Base-by-base conservation (phyloP, 129 eudicot genomes). In the Logfia minima region DNA sequence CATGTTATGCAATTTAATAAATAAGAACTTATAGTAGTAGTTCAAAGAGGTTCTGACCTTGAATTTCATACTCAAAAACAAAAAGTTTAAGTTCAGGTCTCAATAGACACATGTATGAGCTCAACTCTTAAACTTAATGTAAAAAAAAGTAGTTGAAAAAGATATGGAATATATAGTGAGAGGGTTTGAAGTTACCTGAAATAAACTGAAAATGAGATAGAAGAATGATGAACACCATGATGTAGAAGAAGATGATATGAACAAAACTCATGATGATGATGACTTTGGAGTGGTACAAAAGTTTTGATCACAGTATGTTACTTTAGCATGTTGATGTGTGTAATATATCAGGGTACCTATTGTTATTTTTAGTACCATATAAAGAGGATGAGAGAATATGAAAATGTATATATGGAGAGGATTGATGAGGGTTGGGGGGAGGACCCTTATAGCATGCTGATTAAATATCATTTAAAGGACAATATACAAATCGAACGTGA, bases 221-320 rank as follows among this genome's bases (percentile, higher is more conserved):
- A 32, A 79, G 28, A 73, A 83, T 72, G 85, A 85, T 79, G 81
- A 85, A 35, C 41, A 68, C 70, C 78, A 79, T 63, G 77, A 78
- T 74, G 83, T 29, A 81, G 75, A 81, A 76, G 79, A 81, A 68
- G 75, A 85, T 11, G 28, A 67, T 17, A 37, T 56, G 74, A 28
- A 60, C 75, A 41, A 70, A 64, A 63, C 70, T 81, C 90, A 88
- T 88, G 79, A 61, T 85, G 71, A 28, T 78, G 76, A 43, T 39
- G 48, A 9, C 3, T 39, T 39, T 39, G 48, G 80, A 74, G 24
- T 70, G 74, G 53, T 56, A 58, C 55, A 64, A 58, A 68, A 71
- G 82, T 69, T 53, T 55, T 76, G 52, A 14, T 76, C 39, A 45
- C 76, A 70, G 53, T 67, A 10, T 78, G 52, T 58, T 75, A 76